A percentile compares a stretch with the other conserved stretches of the same genome.
phyloP scores from a whole-genome alignment of 192 early-diverging fungal species.

The Coemansia sp. region DNA sequence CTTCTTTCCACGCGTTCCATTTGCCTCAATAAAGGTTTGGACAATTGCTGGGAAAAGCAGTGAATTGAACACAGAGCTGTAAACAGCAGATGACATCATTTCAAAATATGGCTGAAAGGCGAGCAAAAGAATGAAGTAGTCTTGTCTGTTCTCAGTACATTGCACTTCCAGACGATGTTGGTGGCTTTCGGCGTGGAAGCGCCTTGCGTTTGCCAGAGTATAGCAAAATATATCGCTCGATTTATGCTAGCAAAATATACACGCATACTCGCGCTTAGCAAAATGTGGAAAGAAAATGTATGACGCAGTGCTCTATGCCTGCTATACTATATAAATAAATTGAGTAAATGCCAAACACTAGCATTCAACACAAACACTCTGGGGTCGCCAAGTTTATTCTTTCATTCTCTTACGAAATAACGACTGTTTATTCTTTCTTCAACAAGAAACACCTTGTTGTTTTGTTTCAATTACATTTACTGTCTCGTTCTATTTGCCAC shows the following conservation, averaged over 20 bases:
- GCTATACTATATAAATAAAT: too few species aligned
- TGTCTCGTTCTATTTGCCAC: background rate
- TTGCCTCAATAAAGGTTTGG: background rate
- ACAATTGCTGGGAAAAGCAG: background rate
- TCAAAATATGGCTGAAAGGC: constrained; percentile 1
- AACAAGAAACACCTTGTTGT: background rate
- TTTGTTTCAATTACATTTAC: background rate
- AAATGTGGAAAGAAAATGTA: too few species aligned
- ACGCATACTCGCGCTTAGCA: too few species aligned
- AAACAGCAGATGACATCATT: background rate
- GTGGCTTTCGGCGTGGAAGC: background rate
- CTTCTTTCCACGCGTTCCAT: background rate
- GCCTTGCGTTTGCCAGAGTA: too few species aligned
- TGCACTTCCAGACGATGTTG: background rate
- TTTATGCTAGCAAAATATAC: too few species aligned
- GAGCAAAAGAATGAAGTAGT: background rate
- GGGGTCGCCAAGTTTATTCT: background rate
- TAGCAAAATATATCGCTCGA: too few species aligned
- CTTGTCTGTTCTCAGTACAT: too few species aligned
- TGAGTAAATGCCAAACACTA: too few species aligned
- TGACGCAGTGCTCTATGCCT: too few species aligned
- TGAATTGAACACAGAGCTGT: background rate
- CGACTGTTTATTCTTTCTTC: background rate
- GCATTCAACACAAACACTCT: too few species aligned
- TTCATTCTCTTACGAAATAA: background rate